Conservation (phyloP, 371 early-diverging fungal species). For the Mucor piriformis region DNA sequence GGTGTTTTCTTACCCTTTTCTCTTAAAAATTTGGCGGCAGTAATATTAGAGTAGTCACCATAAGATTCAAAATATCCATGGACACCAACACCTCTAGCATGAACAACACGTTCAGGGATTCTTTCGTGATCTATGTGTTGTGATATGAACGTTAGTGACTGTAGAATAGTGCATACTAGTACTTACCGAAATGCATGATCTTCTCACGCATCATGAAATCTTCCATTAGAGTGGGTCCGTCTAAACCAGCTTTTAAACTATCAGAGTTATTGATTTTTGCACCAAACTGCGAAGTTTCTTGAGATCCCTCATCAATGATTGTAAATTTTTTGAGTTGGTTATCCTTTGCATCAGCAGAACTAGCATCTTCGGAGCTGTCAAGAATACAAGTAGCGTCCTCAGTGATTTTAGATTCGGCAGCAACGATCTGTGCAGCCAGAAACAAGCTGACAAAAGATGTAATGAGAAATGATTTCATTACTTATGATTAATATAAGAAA, state of each 20-base stretch:
- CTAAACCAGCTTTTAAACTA: slow-evolving; percentile 42
- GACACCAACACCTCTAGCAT: slow-evolving; percentile 58
- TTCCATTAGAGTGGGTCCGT: slow-evolving; percentile 54
- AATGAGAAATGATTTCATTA: slow-evolving; percentile 4
- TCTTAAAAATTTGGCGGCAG: slow-evolving; percentile 46
- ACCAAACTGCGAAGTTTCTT: slow-evolving; percentile 33
- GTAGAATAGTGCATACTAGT: not conserved
- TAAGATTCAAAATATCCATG: slow-evolving; percentile 60
- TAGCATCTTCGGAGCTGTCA: not conserved
- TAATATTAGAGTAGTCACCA: slow-evolving; percentile 40
- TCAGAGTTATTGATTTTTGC: slow-evolving; percentile 31
- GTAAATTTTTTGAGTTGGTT: slow-evolving; percentile 15
- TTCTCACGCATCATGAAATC: slow-evolving; percentile 56
- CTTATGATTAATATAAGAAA: not conserved
- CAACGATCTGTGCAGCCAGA: slow-evolving; percentile 10
- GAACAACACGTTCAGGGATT: slow-evolving; percentile 61
- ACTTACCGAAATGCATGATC: slow-evolving; percentile 57
- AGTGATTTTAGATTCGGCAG: not conserved
- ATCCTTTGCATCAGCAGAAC: slow-evolving; percentile 10
- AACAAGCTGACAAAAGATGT: slow-evolving; percentile 14
- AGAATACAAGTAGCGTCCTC: slow-evolving; percentile 3
- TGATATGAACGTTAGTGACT: too few relatives aligned
- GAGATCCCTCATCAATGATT: slow-evolving; percentile 21
- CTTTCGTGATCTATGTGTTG: slow-evolving; percentile 32
- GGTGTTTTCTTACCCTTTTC: slow-evolving; percentile 51